Evolutionary conservation across 2,329 filamentous ascomycete genomes (phyloP), one percentile per base, ranked within the genome.

Genomic region (Diplodia sapinea): DNA sequence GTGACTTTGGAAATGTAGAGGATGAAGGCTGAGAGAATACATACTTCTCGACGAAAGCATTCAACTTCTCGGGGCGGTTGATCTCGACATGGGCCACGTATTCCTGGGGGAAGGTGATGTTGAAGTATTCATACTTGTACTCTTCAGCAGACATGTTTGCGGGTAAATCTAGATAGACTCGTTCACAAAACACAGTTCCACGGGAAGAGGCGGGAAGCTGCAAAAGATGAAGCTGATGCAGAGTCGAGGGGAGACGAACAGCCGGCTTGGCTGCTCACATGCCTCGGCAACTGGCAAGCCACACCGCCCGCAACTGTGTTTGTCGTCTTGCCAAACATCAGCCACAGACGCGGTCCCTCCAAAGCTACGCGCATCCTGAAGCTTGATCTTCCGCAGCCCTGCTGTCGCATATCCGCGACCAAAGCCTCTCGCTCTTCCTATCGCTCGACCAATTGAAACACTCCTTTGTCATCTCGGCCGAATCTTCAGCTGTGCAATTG

Each of bases 81-180:
- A 96, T 96, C 80, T 97, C 90, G 68, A 98, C 91, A 77, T 96
- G 92, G n/a, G 89, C 91, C 59, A 97, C 89, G 81, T 88, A 88
- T 74, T 89, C 85, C 47, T 81, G 75, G 0, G 93, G 92, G 51
- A 88, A 88, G n/a, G 86, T 88, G 72, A 96, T 84, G 71, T 88
- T 87, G 85, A 93, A 93, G 83, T 91, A 84, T 72, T 89, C 82
- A 80, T 87, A 89, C 11, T 78, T 74, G 71, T 80, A 82, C 29
- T 73, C 69, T 40, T 75, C 71, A 43, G 75, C 29, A 13, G 55
- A 62, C 52, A 38, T 51, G 8, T 2, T 51, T 66, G 40, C 9
- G 43, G 4, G 4, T 31, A 33, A 20, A 26, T 23, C 13, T 23
- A 36, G 50, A 55, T 13, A 54, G 31, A 49, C 13, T 49, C n/a